Conservation (phyloP, 1,284 basidiomycete genomes). For the Microbotryum scabiosae region DNA sequence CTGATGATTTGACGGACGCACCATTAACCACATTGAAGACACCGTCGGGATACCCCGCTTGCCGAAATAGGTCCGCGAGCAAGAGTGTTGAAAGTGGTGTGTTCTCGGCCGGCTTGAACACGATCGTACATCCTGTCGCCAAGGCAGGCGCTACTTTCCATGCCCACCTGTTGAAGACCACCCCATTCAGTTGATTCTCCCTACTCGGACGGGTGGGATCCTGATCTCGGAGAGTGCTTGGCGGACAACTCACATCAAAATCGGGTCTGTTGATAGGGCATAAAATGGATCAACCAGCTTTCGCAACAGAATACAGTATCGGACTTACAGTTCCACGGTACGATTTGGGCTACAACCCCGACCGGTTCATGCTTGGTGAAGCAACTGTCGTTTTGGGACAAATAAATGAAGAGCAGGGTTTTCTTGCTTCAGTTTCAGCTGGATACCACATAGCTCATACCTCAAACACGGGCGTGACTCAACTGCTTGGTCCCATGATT, state of each 20-base stretch:
- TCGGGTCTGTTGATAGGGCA: slow-evolving; percentile 1
- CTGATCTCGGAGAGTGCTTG: not conserved
- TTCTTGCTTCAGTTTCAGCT: slow-evolving; percentile 32
- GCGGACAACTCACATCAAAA: slow-evolving; percentile 1
- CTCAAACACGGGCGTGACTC: not conserved
- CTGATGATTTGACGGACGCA: not conserved
- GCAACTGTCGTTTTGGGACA: slow-evolving; percentile 32
- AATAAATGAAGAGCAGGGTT: slow-evolving; percentile 28
- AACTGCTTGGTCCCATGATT: slow-evolving; percentile 6
- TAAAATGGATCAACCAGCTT: not conserved
- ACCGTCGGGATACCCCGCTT: slow-evolving; percentile 36
- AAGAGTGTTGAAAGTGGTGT: slow-evolving; percentile 33
- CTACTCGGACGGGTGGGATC: not conserved
- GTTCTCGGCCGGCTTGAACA: slow-evolving; percentile 37
- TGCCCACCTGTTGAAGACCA: not conserved
- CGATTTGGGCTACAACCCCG: slow-evolving; percentile 35
- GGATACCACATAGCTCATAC: no score
- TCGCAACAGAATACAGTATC: not conserved
- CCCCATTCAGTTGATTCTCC: no score
- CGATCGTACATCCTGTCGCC: slow-evolving; percentile 34
- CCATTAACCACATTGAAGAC: slow-evolving; percentile 38
- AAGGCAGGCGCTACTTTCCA: slow-evolving; percentile 39
- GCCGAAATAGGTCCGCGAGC: slow-evolving; percentile 30
- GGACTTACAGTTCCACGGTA: slow-evolving; percentile 35
- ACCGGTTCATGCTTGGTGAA: slow-evolving; percentile 39